Base-by-base conservation (phyloP, 345 rosid species). In the Gossypium arboreum region DNA sequence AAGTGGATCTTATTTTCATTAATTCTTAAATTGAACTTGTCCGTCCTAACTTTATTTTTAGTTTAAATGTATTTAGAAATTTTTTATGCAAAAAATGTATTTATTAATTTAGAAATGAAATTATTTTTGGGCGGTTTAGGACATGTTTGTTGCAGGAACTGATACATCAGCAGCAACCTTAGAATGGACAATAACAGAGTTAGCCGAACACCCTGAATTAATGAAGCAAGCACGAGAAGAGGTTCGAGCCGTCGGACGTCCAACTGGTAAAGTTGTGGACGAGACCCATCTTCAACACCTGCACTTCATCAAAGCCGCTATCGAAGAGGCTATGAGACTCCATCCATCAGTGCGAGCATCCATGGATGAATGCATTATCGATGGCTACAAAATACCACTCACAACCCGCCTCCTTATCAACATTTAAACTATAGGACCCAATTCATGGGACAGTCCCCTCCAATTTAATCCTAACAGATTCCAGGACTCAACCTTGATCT, bases 111-210 rank as follows among this genome's bases (percentile, higher is more conserved):
- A 4, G 41, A 34, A 5, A 34, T 34, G 7, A 34, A 34, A 34
- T 34, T 0, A 34, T 5, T 50, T 51, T 51, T 51, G 0, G 41
- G 1, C 7, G 56, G 56, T 4, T 15, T 20, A 82, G 87, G 87
- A 85, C 75, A 78, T 82, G 85, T 78, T 82, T 50, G 84, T 85
- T 7, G 84, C 84, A 8, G 85, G 85, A 72, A 80, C 84, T 4
- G 84, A 80, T 62, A 78, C 86, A 71, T 52, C 85, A 9, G 62
- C 80, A 0, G 79, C 83, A 47, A 80, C 75, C 4, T 43, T 85
- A n/a, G 88, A 82, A 59, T 82, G 84, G 84, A 66, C 81, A 16
- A 29, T 85, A 77, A 70, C 86, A 51, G 84, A 81, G 81, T 77
- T 83, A 44, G 75, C 75, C 3, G 83, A 74, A 50, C 81, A 81